These are phyloP conservation scores for Neoascochyta sp. DNA, from an alignment of 2,329 filamentous ascomycete genomes.

Conservation along the genomic window DNA sequence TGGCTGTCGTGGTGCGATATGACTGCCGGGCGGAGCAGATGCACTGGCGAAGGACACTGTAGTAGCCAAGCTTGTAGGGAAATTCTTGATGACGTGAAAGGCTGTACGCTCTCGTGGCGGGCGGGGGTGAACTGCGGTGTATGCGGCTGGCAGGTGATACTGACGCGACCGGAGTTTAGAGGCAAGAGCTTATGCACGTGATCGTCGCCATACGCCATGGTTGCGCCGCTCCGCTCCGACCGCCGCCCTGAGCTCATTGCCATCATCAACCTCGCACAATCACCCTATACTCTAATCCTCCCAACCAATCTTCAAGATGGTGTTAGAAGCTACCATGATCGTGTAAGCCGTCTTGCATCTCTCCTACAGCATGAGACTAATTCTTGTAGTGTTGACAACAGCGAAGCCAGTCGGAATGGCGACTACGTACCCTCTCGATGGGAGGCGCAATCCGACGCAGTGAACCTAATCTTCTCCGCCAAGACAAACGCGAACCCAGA, in stretches of 20 bases:
- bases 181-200: too few species aligned
- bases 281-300: slow-evolving; percentile 2
- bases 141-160: too few species aligned
- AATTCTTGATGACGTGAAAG: too few species aligned
- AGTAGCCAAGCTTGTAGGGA: too few species aligned
- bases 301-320: slow-evolving; percentile 64
- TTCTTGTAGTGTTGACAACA: slow-evolving; percentile 78
- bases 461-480: slow-evolving; percentile 90
- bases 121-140: too few species aligned
- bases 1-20: neutral
- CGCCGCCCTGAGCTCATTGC: slow-evolving; percentile 21
- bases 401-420: slow-evolving; percentile 95
- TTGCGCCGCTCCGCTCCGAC: slow-evolving; percentile 19
- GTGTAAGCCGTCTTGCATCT: slow-evolving; percentile 49
- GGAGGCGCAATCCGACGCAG: slow-evolving; percentile 92
- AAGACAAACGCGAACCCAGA: slow-evolving; percentile 95
- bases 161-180: too few species aligned
- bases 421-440: slow-evolving; percentile 88
- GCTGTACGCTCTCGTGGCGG: too few species aligned
- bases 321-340: slow-evolving; percentile 98
- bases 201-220: too few species aligned
- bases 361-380: slow-evolving; percentile 23
- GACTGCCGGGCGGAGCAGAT: too few species aligned
- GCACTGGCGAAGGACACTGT: too few species aligned
- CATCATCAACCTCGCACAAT: slow-evolving; percentile 13